Conservation (phyloP, 1,139 yeast genomes). For the Geotrichum histeridarum region DNA sequence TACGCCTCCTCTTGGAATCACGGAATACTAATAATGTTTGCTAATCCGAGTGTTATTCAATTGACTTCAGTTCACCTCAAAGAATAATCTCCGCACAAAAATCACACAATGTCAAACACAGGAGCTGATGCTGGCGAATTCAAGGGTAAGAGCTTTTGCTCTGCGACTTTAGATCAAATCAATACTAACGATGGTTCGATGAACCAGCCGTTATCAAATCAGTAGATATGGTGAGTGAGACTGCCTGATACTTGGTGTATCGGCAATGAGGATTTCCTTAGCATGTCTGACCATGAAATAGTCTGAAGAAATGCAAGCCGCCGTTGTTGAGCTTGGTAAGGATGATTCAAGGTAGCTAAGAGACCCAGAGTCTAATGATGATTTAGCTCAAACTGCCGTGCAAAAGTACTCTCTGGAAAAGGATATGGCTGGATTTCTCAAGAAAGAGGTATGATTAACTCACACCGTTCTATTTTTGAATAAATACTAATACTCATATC, state of each 20-base stretch:
- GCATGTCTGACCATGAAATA: slow-evolving; percentile 10
- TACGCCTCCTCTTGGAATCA: no score
- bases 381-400: slow-evolving; percentile 57
- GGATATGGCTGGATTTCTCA: slow-evolving; percentile 76
- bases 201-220: slow-evolving; percentile 27
- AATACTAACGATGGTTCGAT: not conserved
- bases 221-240: slow-evolving; percentile 27
- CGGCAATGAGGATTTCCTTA: no score
- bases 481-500: not conserved
- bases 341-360: not conserved
- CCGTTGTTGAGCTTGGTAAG: slow-evolving; percentile 34
- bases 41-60: not conserved
- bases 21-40: no score
- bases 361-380: slow-evolving; percentile 33
- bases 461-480: no score
- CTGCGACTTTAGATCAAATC: not conserved
- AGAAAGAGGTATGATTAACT: slow-evolving; percentile 58
- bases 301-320: slow-evolving; percentile 35
- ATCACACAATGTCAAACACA: not conserved
- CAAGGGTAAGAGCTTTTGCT: not conserved
- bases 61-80: not conserved
- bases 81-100: not conserved
- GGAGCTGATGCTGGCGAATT: not conserved
- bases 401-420: slow-evolving; percentile 51
- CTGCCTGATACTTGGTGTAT: not conserved